These are phyloP conservation scores for Filobasidium floriforme DNA, from an alignment of 768 basidiomycete genomes.

Conservation along the genomic window DNA sequence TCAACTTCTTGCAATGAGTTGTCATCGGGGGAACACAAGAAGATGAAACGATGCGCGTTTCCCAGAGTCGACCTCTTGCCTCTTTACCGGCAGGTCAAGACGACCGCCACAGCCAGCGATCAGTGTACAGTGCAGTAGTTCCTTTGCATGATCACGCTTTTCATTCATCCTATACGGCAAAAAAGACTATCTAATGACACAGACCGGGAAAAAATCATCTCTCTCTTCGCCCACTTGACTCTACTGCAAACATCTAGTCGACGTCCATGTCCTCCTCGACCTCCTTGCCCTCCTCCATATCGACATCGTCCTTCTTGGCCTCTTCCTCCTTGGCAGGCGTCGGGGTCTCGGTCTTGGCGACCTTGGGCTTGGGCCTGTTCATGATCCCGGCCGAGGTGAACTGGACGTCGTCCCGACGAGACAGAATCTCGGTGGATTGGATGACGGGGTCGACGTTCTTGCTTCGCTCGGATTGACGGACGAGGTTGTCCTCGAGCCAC, in stretches of 20 bases:
- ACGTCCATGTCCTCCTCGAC: conserved; percentile 46
- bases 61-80: too few relatives aligned
- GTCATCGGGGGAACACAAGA: too few relatives aligned
- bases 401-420: conserved; percentile 86
- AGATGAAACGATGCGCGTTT: too few relatives aligned
- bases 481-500: conserved; percentile 91
- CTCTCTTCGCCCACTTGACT: too few relatives aligned
- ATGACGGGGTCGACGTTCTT: conserved; percentile 84
- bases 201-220: too few relatives aligned
- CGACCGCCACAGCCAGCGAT: too few relatives aligned
- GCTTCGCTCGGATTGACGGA: conserved; percentile 73
- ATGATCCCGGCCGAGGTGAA: conserved; percentile 86
- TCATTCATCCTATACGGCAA: too few relatives aligned
- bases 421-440: conserved; percentile 69
- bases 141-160: too few relatives aligned
- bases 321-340: conserved; percentile 27
- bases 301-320: conserved; percentile 36
- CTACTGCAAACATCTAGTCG: conserved; percentile 29
- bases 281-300: conserved; percentile 32
- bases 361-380: conserved; percentile 83
- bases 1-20: too few relatives aligned
- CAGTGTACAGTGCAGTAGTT: too few relatives aligned
- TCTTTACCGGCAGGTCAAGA: too few relatives aligned
- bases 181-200: too few relatives aligned
- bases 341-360: conserved; percentile 50